Conservation (phyloP, 495 filamentous ascomycete species). For the Lasiosphaeris hirsuta region DNA sequence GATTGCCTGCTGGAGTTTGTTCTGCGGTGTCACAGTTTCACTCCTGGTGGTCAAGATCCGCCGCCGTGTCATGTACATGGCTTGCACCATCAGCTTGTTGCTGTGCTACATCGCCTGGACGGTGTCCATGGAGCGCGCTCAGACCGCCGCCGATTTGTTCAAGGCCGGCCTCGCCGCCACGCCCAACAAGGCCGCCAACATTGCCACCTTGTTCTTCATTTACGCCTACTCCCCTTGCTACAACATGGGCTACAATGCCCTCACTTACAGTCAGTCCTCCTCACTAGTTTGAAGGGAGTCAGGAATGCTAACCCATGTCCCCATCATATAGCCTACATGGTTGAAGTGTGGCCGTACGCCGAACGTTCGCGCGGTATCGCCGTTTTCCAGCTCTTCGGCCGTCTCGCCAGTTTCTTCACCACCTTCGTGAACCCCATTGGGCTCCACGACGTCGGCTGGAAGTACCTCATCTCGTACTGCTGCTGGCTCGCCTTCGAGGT, state of each 20-base stretch:
- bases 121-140: slow-evolving; percentile 54
- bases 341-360: slow-evolving; percentile 63
- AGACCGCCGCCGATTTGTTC: slow-evolving; percentile 36
- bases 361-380: slow-evolving; percentile 59
- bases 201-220: slow-evolving; percentile 57
- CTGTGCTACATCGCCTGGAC: slow-evolving; percentile 59
- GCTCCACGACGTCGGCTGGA: slow-evolving; percentile 56
- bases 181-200: slow-evolving; percentile 37
- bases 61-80: slow-evolving; percentile 58
- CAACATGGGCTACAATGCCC: slow-evolving; percentile 65
- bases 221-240: slow-evolving; percentile 63
- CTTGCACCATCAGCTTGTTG: slow-evolving; percentile 50
- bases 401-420: slow-evolving; percentile 43
- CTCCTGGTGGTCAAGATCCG: slow-evolving; percentile 51
- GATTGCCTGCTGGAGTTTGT: slow-evolving; percentile 54
- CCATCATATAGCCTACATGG: slow-evolving; percentile 57
- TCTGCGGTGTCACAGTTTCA: slow-evolving; percentile 51
- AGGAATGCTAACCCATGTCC: too few relatives aligned
- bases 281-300: too few relatives aligned
- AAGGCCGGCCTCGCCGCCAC: slow-evolving; percentile 32
- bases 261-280: slow-evolving; percentile 56
- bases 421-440: slow-evolving; percentile 67
- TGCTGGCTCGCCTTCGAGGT: slow-evolving; percentile 58
- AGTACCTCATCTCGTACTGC: slow-evolving; percentile 51
- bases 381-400: slow-evolving; percentile 61